Percentiles rank a stretch among this genome's conserved stretches.
Evolutionary conservation across 371 early-diverging fungal species (phyloP).

Genomic region (Synchytrium microbalum): DNA sequence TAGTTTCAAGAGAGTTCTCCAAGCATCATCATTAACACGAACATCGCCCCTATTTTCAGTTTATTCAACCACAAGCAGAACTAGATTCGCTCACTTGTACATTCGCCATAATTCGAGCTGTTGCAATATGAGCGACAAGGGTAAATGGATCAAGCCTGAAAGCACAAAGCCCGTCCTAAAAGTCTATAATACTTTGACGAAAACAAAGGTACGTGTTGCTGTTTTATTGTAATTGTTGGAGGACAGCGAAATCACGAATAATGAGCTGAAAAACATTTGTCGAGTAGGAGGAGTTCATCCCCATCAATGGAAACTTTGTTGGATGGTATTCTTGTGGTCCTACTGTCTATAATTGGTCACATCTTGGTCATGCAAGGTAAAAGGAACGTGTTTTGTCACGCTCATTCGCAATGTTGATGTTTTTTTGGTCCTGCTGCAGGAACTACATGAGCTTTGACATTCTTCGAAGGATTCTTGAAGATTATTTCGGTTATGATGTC

Average conservation of each 20-base stretch:
- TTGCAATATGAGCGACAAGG: neutral
- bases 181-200: constrained; percentile 54
- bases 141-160: constrained; percentile 24
- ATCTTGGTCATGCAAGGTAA: constrained; percentile 94
- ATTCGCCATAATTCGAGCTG: too few relatives aligned
- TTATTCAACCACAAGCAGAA: too few relatives aligned
- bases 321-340: constrained; percentile 99
- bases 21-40: too few relatives aligned
- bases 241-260: constrained; percentile 82
- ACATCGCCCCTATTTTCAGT: too few relatives aligned
- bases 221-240: constrained; percentile 63
- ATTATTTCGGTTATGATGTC: constrained; percentile 96
- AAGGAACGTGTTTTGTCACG: neutral
- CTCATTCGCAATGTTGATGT: neutral
- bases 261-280: constrained; percentile 71
- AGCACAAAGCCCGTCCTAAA: constrained; percentile 38
- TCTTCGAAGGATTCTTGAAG: constrained; percentile 88
- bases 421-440: constrained; percentile 30
- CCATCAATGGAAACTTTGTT: constrained; percentile 67
- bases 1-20: too few relatives aligned
- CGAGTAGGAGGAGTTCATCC: constrained; percentile 82
- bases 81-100: too few relatives aligned
- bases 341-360: constrained; percentile 98
- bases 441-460: constrained; percentile 95
- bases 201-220: constrained; percentile 60